Base-by-base conservation (phyloP, 2,329 filamentous ascomycete species). In the Penicillium capsulatum region DNA sequence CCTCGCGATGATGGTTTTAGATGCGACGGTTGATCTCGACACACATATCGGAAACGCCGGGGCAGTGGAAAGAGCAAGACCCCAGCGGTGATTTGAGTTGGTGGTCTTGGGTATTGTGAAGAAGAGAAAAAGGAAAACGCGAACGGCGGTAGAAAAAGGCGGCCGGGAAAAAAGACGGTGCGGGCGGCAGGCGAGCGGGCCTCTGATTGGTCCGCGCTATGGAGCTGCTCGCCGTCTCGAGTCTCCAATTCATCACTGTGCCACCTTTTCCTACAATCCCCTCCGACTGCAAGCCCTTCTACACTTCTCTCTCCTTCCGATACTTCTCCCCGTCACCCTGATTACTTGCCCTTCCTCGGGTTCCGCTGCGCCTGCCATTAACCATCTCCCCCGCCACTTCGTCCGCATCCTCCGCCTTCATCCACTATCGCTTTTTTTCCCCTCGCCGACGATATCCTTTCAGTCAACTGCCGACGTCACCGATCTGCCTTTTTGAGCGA, bases 1-100 rank as follows among this genome's bases (percentile, higher is more conserved):
- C 65, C 65, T 87, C 83, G 79, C 80, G 77, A 80, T 77, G 76
- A 86, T 83, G 83, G 83, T 87, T 87, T 87, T 87, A 83, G 72
- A 83, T 79, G 77, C 77, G 81, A 76, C 67, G 67, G 59, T 75
- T 72, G 59, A 68, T 87, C 83, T 86, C 70, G 83, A 84, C 83
- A 68, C 73, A 77, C 77, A 66, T 76, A 77, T 79, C 79, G 78
- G 79, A 84, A 73, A 83, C 78, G 75, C 73, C 79, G 83, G 77
- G 73, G 73, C 75, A 78, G 75, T 80, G 56, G 70, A 61, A 57
- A 61, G 54, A 44, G 48, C 48, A 59, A 51, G 73, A 73, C 75
- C 72, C 76, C 77, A 78, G 73, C 76, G 77, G 81, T 80, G 77
- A 83, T 84, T 84, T 84, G 80, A 84, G 75, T 80, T 75, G 75